Evolutionary conservation across 1,284 basidiomycete genomes (phyloP).

Genomic region (Ganoderma multipileum): DNA sequence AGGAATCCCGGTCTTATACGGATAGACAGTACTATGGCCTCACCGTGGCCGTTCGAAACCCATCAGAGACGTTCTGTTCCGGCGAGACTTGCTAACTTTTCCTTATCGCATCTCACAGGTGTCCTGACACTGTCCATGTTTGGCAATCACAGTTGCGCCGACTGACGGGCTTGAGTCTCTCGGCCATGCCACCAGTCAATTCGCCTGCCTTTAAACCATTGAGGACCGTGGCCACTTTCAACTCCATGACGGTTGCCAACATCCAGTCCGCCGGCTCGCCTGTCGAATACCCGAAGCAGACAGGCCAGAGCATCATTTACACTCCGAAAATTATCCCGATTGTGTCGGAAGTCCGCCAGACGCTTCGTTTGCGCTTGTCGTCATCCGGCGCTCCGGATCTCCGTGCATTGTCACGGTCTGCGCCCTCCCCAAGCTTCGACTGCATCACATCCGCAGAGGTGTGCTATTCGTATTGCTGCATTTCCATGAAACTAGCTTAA

Average conservation of each 20-base stretch:
- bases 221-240: not conserved
- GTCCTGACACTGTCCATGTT: not conserved
- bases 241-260: not conserved
- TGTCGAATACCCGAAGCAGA: not conserved
- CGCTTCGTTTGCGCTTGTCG: not conserved
- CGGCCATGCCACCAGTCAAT: not conserved
- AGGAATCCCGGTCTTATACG: not conserved
- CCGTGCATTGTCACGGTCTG: not conserved
- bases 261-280: not conserved
- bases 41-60: not conserved
- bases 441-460: not conserved
- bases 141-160: not conserved
- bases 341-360: not conserved
- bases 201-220: not conserved
- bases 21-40: not conserved
- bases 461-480: not conserved
- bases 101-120: not conserved
- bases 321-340: not conserved
- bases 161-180: not conserved
- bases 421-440: not conserved
- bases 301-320: not conserved
- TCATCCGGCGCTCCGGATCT: not conserved
- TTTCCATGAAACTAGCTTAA: not conserved
- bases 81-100: not conserved
- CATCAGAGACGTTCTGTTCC: not conserved